These are phyloP conservation scores for Chrysoporthe austroafricana DNA, from an alignment of 2,329 filamentous ascomycete genomes.

Conservation along the genomic window DNA sequence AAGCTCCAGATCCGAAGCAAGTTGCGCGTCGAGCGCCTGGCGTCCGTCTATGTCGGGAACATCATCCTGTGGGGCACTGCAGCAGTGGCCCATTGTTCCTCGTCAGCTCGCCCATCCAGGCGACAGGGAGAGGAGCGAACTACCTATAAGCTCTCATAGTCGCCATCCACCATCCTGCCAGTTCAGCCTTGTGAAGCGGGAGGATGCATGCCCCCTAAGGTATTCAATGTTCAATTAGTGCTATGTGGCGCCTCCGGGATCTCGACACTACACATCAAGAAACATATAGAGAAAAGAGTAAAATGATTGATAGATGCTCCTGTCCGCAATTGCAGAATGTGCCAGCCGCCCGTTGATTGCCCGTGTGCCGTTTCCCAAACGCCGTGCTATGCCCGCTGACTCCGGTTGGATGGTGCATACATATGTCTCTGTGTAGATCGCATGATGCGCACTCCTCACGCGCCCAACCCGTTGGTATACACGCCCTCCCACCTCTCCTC, in stretches of 20 bases:
- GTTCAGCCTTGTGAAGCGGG: not conserved
- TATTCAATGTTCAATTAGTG: not conserved
- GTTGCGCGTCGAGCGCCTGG: no score
- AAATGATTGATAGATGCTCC: not conserved
- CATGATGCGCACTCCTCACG: not conserved
- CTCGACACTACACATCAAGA: conserved; percentile 2
- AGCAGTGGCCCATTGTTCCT: not conserved
- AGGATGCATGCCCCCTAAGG: not conserved
- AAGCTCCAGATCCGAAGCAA: no score
- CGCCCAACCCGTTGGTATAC: conserved; percentile 42
- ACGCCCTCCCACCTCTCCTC: conserved; percentile 63
- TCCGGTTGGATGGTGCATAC: not conserved
- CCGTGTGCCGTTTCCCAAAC: not conserved
- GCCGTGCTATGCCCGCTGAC: conserved; percentile 19
- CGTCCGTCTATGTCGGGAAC: no score
- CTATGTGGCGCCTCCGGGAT: not conserved
- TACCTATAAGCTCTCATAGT: not conserved
- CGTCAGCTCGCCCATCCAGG: not conserved
- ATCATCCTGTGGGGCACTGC: not conserved
- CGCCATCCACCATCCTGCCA: not conserved
- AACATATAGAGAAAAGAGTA: not conserved
- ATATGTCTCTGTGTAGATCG: not conserved
- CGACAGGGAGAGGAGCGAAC: not conserved
- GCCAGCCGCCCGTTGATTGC: not conserved
- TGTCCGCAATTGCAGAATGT: no score